Base-by-base conservation (phyloP, 768 basidiomycete genomes). In the Auricularia heimuer region DNA sequence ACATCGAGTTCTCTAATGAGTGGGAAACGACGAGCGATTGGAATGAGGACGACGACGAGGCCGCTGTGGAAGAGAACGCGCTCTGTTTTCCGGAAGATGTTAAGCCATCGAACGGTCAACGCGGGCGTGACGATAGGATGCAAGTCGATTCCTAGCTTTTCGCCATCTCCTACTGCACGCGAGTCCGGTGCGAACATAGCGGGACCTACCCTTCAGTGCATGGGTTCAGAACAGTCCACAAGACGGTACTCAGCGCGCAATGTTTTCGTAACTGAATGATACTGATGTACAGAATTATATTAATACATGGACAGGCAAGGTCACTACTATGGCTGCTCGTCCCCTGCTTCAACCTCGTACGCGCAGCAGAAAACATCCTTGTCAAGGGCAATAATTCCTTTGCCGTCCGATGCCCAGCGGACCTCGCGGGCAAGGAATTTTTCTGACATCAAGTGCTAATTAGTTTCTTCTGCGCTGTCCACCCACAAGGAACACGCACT, bases 11-110 rank as follows among this genome's bases (percentile, higher is more conserved):
- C 70, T 90, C 93, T 70, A 91, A 92, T 67, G 89, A 89, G 67
- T 93, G 91, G 90, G 91, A 92, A 74, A 85, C 89, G 51, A 90
- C 88, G 62, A 92, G 90, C 69, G 90, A 92, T 75, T 92, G 90
- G 89, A 92, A 92, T 73, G 90, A 92, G 73, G 90, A 92, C 67
- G 90, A 92, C 69, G 86, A 87, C 2, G 90, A 92, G 65, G 88
- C 87, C 3, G 84, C 83, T 21, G 74, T 72, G 24, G 90, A 92
- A 70, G 89, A 92, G 73, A 85, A 83, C 63, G 81, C 81, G 60
- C 72, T 91, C 3, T 90, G 90, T 72, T 90, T 87, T 75, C 47
- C 47, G 18, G 47, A 51, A 6, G 47, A 51, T 18, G 21, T 18
- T 18, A 16, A 10, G 47, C 10, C 14, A 18, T 21, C 14, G 10